Conservation (phyloP, 495 filamentous ascomycete genomes). For the Paragyromitra xinjiangensis region DNA sequence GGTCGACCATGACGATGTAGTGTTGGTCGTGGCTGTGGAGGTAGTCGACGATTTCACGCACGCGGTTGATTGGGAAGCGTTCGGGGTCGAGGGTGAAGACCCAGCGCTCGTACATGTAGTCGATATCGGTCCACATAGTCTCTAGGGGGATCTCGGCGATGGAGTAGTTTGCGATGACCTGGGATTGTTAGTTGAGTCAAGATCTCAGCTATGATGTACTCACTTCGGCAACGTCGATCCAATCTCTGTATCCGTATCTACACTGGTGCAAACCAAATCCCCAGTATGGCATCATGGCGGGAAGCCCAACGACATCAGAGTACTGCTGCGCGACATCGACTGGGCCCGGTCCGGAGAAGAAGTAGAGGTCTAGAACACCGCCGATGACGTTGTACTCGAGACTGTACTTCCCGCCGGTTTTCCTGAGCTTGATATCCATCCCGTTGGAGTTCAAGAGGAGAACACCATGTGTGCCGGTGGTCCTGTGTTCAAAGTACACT, state of each 20-base stretch:
- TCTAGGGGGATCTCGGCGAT: constrained; percentile 79
- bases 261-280: constrained; percentile 85
- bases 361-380: constrained; percentile 85
- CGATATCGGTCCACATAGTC: constrained; percentile 90
- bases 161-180: constrained; percentile 79
- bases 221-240: constrained; percentile 75
- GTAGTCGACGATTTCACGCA: constrained; percentile 74
- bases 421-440: constrained; percentile 86
- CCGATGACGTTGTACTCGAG: constrained; percentile 86
- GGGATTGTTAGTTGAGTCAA: constrained; percentile 3
- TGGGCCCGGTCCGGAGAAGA: constrained; percentile 76
- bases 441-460: constrained; percentile 85
- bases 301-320: constrained; percentile 71
- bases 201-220: neutral
- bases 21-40: constrained; percentile 79
- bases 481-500: constrained; percentile 82
- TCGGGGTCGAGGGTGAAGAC: constrained; percentile 80
- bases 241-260: constrained; percentile 80
- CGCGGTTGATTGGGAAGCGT: constrained; percentile 72
- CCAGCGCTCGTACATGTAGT: constrained; percentile 72
- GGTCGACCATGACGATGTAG: constrained; percentile 89
- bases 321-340: constrained; percentile 79
- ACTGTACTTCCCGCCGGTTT: constrained; percentile 70
- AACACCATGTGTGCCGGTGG: constrained; percentile 77
- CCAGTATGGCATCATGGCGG: constrained; percentile 88